Base-by-base conservation (phyloP, 441 rosid species). In the Eruca vesicaria region DNA sequence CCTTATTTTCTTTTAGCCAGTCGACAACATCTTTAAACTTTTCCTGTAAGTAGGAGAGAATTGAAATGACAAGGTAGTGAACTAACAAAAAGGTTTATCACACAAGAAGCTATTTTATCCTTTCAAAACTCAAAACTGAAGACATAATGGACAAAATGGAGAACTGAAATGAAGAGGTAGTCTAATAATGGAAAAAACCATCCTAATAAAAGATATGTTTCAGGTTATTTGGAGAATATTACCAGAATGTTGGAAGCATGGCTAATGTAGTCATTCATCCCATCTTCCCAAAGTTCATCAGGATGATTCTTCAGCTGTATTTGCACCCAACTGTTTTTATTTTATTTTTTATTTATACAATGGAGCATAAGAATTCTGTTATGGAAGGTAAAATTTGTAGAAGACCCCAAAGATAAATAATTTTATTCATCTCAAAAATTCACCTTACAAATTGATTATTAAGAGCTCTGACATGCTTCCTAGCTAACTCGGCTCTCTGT, bases 281-380 rank as follows among this genome's bases (percentile, higher is more conserved):
- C 99, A 85, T 92, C 97, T 79, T 93, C 95, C 98, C 99, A 93
- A 69, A 95, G 95, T 86, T 93, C 99, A 84, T 95, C 94, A 38
- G 98, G 97, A 67, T 91, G 97, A 79, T 91, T 85, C 88, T 89
- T 95, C 69, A 95, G 81, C 83, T 95, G 97, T 50, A 80, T 69
- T 80, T 95, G 98, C 82, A 93, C 96, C 97, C 98, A 95, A 76
- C 99, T 95, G 84, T 79, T 75, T 65, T n/a, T n/a, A n/a, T n/a
- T n/a, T n/a, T n/a, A n/a, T n/a, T n/a, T 77, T 91, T 82, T 80
- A 73, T 66, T 56, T 23, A 29, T 14, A 78, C 60, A 53, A 31
- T 60, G 43, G 43, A 71, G 5, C 52, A 66, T 66, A 75, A 57
- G 3, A 7, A 7, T 6, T 5, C 5, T 43, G 2, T 14, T 43